Percentiles rank a stretch among this genome's conserved stretches.
Evolutionary conservation across 768 basidiomycete species (phyloP).

Genomic region (Lanmaoa rubissima): DNA sequence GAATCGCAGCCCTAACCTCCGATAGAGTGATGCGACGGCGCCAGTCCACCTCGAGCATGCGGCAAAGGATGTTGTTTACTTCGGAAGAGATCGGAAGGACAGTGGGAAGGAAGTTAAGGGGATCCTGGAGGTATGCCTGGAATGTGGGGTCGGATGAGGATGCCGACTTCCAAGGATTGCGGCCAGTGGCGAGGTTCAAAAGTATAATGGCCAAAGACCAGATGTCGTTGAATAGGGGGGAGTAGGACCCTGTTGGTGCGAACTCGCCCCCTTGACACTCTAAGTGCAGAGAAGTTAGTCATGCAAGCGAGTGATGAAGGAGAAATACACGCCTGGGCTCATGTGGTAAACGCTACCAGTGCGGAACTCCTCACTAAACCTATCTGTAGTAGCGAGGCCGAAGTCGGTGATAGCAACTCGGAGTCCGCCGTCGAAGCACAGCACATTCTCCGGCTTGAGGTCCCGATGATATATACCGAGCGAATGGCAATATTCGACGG

Average conservation of each 20-base stretch:
- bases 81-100: conserved; percentile 79
- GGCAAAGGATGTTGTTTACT: conserved; percentile 70
- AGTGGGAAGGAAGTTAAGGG: conserved; percentile 74
- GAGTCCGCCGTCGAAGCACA: conserved; percentile 78
- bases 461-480: conserved; percentile 95
- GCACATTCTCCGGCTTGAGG: conserved; percentile 94
- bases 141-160: conserved; percentile 82
- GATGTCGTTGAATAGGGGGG: conserved; percentile 86
- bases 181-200: conserved; percentile 90
- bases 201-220: conserved; percentile 98
- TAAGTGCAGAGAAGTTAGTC: conserved; percentile 36
- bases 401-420: conserved; percentile 91
- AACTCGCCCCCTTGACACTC: conserved; percentile 83
- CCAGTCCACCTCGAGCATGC: conserved; percentile 74
- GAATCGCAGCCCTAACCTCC: conserved; percentile 53
- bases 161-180: conserved; percentile 96
- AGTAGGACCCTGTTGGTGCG: conserved; percentile 66
- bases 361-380: conserved; percentile 81
- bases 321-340: conserved; percentile 71
- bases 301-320: conserved; percentile 6
- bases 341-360: conserved; percentile 99
- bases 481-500: conserved; percentile 89
- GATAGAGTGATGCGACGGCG: conserved; percentile 45
- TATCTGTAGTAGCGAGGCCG: conserved; percentile 88
- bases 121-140: conserved; percentile 79